Conservation (phyloP, 495 filamentous ascomycete genomes). For the Talaromyces stipitatus region DNA sequence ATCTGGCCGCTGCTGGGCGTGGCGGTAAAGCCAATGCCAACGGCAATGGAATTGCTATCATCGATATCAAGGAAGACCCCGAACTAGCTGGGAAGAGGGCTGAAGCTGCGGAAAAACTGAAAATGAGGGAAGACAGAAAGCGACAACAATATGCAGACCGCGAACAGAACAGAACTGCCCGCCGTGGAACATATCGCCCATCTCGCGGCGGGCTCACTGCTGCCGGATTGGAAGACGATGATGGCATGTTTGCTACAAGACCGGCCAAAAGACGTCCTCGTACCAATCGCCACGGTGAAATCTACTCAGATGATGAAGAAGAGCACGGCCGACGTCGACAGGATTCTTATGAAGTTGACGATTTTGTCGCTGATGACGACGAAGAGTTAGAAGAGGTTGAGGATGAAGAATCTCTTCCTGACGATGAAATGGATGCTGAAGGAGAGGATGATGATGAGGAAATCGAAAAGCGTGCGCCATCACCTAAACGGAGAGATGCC, state of each 20-base stretch:
- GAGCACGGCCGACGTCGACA: constrained; percentile 60
- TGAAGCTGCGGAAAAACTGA: constrained; percentile 66
- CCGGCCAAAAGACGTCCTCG: constrained; percentile 36
- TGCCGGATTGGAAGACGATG: constrained; percentile 66
- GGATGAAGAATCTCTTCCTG: constrained; percentile 54
- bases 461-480: constrained; percentile 10
- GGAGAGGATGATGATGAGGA: constrained; percentile 45
- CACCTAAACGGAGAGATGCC: constrained; percentile 18
- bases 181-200: constrained; percentile 36
- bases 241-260: constrained; percentile 36
- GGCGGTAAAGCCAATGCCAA: constrained; percentile 53
- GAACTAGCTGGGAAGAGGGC: constrained; percentile 71
- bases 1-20: constrained; percentile 53
- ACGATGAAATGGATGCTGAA: constrained; percentile 51
- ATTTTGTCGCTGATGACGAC: constrained; percentile 68
- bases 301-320: constrained; percentile 47
- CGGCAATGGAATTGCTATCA: constrained; percentile 44
- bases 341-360: constrained; percentile 80
- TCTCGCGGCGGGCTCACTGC: constrained; percentile 57
- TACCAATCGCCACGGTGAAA: constrained; percentile 42
- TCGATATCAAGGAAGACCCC: constrained; percentile 64
- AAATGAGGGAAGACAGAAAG: constrained; percentile 55
- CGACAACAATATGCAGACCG: constrained; percentile 62
- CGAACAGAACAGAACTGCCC: constrained; percentile 49
- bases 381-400: constrained; percentile 56